A percentile compares a stretch with the other conserved stretches of the same genome.
Evolutionary conservation across 2,329 filamentous ascomycete genomes (phyloP).

Genomic region (Zalaria sp.): DNA sequence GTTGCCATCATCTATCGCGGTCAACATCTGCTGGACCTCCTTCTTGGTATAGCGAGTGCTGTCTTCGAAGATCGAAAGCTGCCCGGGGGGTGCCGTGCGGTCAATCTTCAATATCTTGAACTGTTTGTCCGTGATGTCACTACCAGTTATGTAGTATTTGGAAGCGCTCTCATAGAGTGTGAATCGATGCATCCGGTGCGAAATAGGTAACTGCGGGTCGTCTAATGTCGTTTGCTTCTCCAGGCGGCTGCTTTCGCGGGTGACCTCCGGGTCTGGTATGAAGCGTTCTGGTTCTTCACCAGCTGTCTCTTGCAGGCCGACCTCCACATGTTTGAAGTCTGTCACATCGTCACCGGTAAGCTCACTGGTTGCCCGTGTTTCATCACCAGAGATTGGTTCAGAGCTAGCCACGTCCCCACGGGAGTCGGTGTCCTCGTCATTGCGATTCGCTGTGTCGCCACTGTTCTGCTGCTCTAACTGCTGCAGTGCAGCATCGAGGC

Average conservation of each 20-base stretch:
- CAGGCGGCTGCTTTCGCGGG: neutral
- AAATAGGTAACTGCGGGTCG: neutral
- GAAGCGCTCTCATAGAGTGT: constrained; percentile 93
- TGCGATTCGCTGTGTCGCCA: too few relatives aligned
- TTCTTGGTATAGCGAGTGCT: constrained; percentile 86
- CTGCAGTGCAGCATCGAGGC: too few relatives aligned
- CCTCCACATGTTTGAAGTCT: neutral
- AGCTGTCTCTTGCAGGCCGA: neutral
- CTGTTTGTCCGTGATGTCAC: constrained; percentile 74
- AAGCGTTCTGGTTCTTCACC: neutral
- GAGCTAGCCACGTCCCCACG: too few relatives aligned
- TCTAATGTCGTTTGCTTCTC: neutral
- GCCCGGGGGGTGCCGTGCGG: constrained; percentile 64
- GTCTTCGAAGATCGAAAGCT: constrained; percentile 79
- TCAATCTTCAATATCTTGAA: constrained; percentile 94
- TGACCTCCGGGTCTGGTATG: neutral
- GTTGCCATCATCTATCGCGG: constrained; percentile 91
- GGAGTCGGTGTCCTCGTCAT: too few relatives aligned
- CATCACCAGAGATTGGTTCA: too few relatives aligned
- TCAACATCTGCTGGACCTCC: constrained; percentile 86
- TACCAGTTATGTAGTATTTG: constrained; percentile 86
- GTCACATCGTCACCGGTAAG: neutral
- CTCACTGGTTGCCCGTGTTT: too few relatives aligned
- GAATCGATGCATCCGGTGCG: constrained; percentile 71
- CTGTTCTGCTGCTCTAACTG: too few relatives aligned